These are phyloP conservation scores for Darksidea phi DNA, from an alignment of 495 filamentous ascomycete genomes.

Conservation along the genomic window DNA sequence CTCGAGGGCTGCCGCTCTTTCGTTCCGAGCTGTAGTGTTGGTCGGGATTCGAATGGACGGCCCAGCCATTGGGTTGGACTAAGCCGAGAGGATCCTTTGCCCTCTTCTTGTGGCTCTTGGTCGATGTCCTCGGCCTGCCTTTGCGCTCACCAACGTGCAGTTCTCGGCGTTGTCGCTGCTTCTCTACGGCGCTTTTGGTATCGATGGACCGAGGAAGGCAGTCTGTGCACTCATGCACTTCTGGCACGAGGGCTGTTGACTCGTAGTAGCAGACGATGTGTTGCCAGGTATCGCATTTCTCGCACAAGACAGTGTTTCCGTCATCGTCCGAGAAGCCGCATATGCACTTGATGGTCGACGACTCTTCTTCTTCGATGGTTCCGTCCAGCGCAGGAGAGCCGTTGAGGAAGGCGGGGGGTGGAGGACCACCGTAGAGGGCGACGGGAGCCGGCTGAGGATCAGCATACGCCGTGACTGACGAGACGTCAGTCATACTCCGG, in stretches of 20 bases:
- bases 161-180: slow-evolving; percentile 62
- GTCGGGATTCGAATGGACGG: slow-evolving; percentile 42
- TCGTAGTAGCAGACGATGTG: slow-evolving; percentile 95
- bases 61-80: slow-evolving; percentile 45
- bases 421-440: slow-evolving; percentile 58
- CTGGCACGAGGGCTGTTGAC: slow-evolving; percentile 63
- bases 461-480: slow-evolving; percentile 61
- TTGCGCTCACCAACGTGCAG: slow-evolving; percentile 58
- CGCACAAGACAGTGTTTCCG: slow-evolving; percentile 95
- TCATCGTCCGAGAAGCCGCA: slow-evolving; percentile 91
- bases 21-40: slow-evolving; percentile 39
- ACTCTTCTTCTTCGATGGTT: slow-evolving; percentile 73
- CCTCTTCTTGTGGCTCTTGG: slow-evolving; percentile 55
- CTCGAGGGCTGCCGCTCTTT: slow-evolving; percentile 56
- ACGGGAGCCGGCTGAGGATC: slow-evolving; percentile 63
- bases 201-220: slow-evolving; percentile 77
- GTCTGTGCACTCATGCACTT: slow-evolving; percentile 81
- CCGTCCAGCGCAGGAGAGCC: slow-evolving; percentile 57
- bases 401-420: slow-evolving; percentile 54
- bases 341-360: slow-evolving; percentile 97
- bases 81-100: slow-evolving; percentile 60
- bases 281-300: slow-evolving; percentile 95
- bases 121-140: slow-evolving; percentile 47
- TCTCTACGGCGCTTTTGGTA: slow-evolving; percentile 63
- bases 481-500: slow-evolving; percentile 93